Base-by-base conservation (phyloP, 2,329 filamentous ascomycete genomes). In the Aureobasidium namibiae region DNA sequence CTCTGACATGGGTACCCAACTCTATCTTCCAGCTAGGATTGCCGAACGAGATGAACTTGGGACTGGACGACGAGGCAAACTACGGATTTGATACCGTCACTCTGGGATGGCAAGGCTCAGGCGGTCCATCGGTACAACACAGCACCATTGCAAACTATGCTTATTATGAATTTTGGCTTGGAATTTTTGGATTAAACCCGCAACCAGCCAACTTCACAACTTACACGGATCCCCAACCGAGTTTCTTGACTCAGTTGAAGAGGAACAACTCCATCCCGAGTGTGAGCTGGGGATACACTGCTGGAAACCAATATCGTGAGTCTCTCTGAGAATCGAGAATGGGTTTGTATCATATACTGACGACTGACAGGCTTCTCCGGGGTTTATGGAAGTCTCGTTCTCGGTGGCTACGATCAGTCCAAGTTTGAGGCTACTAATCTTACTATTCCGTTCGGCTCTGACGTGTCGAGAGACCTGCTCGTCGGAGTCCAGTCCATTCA, bases 21-120 rank as follows among this genome's bases (percentile, higher is more conserved):
- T 86, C 84, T 41, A 77, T 77, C 39, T 89, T 80, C 76, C 74
- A 82, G 63, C 75, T 88, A 38, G 84, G 82, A 48, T 73, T 86
- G 29, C 38, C 21, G 16, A 41, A 56, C n/a, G 76, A 80, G 63
- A 66, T 70, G 23, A 80, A 84, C 61, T 73, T 87, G 10, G 81
- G 80, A 4, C 72, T 68, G 53, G 67, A 69, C 45, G 66, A 65
- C 14, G 62, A 56, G 31, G 69, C 66, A 3, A 50, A 65, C 34
- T 66, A 65, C 33, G 70, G 70, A 2, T 73, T 68, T 33, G 71
- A 73, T 42, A 68, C 64, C 9, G 65, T 70, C 21, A 67, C 63
- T 3, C 61, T 73, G 21, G 71, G 70, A 39, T 72, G 69, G 70
- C 68, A 70, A 57, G 70, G 70, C 36, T 63, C 67, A 34, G 66